Conservation (phyloP, 441 rosid genomes). For the Macaranga tanarius region DNA sequence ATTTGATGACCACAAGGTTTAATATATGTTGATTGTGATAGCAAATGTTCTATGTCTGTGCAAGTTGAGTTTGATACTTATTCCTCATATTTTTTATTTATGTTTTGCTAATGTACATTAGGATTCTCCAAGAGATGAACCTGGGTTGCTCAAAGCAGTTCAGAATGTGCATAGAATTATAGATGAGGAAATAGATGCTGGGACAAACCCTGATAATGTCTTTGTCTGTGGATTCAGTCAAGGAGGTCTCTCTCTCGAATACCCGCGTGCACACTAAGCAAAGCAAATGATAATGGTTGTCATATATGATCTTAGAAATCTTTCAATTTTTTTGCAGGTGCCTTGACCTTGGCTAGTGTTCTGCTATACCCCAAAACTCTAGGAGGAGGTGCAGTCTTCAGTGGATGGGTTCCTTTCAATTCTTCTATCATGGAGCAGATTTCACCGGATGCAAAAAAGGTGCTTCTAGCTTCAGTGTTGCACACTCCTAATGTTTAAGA, state of each 20-base stretch:
- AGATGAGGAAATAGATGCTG: slow-evolving; percentile 66
- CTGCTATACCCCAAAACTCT: slow-evolving; percentile 72
- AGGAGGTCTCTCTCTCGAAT: slow-evolving; percentile 59
- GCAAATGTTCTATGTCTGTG: neutral
- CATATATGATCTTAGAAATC: slow-evolving; percentile 10
- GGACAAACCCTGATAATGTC: slow-evolving; percentile 57
- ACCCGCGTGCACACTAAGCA: neutral
- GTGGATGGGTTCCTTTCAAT: slow-evolving; percentile 88
- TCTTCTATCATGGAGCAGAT: slow-evolving; percentile 48
- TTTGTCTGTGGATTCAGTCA: slow-evolving; percentile 90
- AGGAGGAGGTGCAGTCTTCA: slow-evolving; percentile 80
- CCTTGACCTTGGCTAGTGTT: slow-evolving; percentile 77
- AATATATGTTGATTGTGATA: neutral
- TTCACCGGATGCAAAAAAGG: slow-evolving; percentile 64
- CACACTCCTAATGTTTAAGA: neutral
- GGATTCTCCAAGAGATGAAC: slow-evolving; percentile 73
- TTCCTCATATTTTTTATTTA: slow-evolving; percentile 2
- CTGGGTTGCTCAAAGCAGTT: slow-evolving; percentile 65
- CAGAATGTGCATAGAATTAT: slow-evolving; percentile 67
- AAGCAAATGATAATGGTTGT: slow-evolving; percentile 1
- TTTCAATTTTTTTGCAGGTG: slow-evolving; percentile 47
- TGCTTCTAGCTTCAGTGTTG: slow-evolving; percentile 4
- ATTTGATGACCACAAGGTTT: neutral
- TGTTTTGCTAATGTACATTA: slow-evolving; percentile 24
- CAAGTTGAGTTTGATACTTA: slow-evolving; percentile 10